phyloP scores from a whole-genome alignment of 805 yeast genomes.

The Saccharomycopsis javanensis region DNA sequence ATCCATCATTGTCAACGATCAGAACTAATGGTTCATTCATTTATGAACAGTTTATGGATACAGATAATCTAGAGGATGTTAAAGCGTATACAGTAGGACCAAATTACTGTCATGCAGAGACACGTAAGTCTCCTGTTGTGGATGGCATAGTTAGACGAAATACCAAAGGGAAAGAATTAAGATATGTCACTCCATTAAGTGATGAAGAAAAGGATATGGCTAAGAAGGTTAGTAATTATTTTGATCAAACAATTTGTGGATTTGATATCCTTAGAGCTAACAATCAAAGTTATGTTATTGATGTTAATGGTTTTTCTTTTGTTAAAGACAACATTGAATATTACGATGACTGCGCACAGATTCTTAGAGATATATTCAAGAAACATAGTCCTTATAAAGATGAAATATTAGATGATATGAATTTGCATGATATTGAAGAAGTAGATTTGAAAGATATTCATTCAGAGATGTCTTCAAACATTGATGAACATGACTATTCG shows the following conservation, averaged over 20 bases:
- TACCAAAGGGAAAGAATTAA: slow-evolving; percentile 93
- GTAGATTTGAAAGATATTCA: not conserved
- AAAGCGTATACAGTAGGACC: slow-evolving; percentile 97
- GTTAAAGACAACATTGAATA: slow-evolving; percentile 86
- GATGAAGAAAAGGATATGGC: slow-evolving; percentile 78
- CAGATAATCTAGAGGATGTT: slow-evolving; percentile 96
- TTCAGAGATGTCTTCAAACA: not conserved
- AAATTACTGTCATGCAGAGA: slow-evolving; percentile 90
- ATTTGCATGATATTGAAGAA: not conserved
- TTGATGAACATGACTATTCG: not conserved
- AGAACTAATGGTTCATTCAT: slow-evolving; percentile 86
- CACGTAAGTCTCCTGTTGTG: slow-evolving; percentile 97
- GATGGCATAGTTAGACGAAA: slow-evolving; percentile 97
- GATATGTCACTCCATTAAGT: slow-evolving; percentile 75
- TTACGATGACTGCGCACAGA: slow-evolving; percentile 74
- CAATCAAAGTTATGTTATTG: slow-evolving; percentile 86
- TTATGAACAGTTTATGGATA: slow-evolving; percentile 93
- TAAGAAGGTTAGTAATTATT: slow-evolving; percentile 56
- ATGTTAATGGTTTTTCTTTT: slow-evolving; percentile 95
- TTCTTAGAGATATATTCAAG: slow-evolving; percentile 60
- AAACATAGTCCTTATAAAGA: slow-evolving; percentile 4
- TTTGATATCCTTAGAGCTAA: slow-evolving; percentile 86
- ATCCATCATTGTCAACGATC: slow-evolving; percentile 62
- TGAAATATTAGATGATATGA: not conserved
- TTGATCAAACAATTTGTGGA: slow-evolving; percentile 94